Percentiles rank a stretch among this genome's conserved stretches.
Evolutionary conservation across 2,329 filamentous ascomycete genomes (phyloP).

Genomic region (Pseudogymnoascus sp.): DNA sequence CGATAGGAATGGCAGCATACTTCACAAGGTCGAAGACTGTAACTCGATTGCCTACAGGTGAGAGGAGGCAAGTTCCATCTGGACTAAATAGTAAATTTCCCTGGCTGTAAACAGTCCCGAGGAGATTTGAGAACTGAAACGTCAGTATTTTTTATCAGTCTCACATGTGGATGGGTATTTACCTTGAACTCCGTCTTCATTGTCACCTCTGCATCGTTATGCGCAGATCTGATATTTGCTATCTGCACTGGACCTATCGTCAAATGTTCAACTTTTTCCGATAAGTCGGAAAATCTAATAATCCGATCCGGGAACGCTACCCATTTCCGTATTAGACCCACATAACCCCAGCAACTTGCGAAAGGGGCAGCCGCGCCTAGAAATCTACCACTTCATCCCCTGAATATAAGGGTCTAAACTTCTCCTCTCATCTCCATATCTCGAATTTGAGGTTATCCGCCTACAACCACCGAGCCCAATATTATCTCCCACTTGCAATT

Average conservation of each 20-base stretch:
- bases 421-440: constrained; percentile 1
- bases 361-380: constrained; percentile 9
- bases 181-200: constrained; percentile 99
- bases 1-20: constrained; percentile 40
- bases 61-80: constrained; percentile 91
- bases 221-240: constrained; percentile 11
- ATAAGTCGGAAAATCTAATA: constrained; percentile 8
- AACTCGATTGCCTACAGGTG: constrained; percentile 91
- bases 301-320: constrained; percentile 5
- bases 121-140: constrained; percentile 91
- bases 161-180: constrained; percentile 17
- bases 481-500: constrained; percentile 4
- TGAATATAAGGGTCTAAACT: constrained; percentile 9
- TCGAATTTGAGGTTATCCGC: constrained; percentile 4
- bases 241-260: constrained; percentile 9
- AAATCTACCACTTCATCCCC: constrained; percentile 8
- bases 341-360: background rate
- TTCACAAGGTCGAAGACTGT: constrained; percentile 95
- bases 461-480: background rate
- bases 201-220: constrained; percentile 31
- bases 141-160: constrained; percentile 19
- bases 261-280: constrained; percentile 12
- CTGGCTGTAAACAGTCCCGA: constrained; percentile 96
- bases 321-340: background rate
- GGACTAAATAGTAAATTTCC: constrained; percentile 95